phyloP scores from a whole-genome alignment of 441 rosid genomes.

The Populus tomentosa region DNA sequence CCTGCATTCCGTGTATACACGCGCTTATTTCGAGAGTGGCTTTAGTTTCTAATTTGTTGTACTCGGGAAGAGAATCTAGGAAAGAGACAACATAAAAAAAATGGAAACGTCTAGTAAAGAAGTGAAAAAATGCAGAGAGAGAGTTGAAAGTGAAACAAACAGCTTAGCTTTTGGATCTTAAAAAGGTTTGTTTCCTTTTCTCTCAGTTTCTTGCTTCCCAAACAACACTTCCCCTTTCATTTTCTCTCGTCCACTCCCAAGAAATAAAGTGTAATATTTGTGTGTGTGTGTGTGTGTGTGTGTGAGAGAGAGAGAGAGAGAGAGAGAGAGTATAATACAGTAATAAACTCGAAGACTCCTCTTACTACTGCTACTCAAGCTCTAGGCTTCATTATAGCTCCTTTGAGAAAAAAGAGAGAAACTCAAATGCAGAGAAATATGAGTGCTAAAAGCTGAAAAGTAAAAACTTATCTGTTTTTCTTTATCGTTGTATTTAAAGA shows the following conservation, averaged over 20 bases:
- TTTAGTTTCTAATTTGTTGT: neutral
- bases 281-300: neutral
- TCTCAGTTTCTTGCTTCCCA: constrained; percentile 39
- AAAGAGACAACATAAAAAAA: neutral
- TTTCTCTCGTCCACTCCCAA: constrained; percentile 24
- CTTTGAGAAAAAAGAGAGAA: neutral
- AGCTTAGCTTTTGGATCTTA: constrained; percentile 42
- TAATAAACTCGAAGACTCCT: neutral
- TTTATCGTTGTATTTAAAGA: neutral
- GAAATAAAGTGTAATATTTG: neutral
- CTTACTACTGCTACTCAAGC: neutral
- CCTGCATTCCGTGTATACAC: neutral
- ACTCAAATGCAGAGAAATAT: neutral
- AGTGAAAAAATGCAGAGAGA: neutral
- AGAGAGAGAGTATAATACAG: neutral
- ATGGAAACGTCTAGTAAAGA: neutral
- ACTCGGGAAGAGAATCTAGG: neutral
- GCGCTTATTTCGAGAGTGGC: constrained; percentile 5
- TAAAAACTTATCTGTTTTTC: neutral
- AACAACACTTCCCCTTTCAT: constrained; percentile 22
- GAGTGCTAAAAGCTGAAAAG: neutral
- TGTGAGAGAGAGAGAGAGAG: neutral
- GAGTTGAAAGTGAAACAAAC: constrained; percentile 15
- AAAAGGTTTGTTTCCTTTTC: constrained; percentile 23
- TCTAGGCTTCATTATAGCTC: neutral